Evolutionary conservation across 129 eudicot species (phyloP).

Genomic region (Logfia minima): DNA sequence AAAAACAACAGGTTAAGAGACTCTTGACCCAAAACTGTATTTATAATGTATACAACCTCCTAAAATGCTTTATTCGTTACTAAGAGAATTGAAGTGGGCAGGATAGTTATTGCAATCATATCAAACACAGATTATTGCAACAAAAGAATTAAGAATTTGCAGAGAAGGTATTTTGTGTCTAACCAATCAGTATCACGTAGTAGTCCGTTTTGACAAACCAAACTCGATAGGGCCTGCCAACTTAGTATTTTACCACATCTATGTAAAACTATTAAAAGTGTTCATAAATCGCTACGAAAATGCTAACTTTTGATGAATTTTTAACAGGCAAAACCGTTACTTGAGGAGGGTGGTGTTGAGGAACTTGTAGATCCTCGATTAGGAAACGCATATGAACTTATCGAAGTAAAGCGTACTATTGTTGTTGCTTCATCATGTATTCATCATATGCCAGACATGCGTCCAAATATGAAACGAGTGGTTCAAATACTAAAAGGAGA

Average conservation of each 20-base stretch:
- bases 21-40: not conserved
- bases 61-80: no score
- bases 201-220: no score
- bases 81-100: no score
- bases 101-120: no score
- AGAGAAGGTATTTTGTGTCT: no score
- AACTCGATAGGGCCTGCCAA: no score
- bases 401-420: slow-evolving; percentile 53
- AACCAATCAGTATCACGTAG: no score
- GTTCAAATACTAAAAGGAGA: slow-evolving; percentile 58
- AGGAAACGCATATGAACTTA: slow-evolving; percentile 43
- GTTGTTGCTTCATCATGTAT: slow-evolving; percentile 60
- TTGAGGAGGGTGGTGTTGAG: slow-evolving; percentile 45
- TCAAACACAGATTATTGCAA: no score
- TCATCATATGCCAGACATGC: slow-evolving; percentile 55
- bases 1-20: not conserved
- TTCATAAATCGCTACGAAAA: not conserved
- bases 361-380: slow-evolving; percentile 64
- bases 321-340: slow-evolving; percentile 65
- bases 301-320: not conserved
- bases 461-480: slow-evolving; percentile 69
- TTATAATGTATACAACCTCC: not conserved
- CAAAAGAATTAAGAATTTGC: no score
- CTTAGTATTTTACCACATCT: not conserved
- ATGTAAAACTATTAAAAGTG: not conserved